phyloP scores from a whole-genome alignment of 2,329 filamentous ascomycete genomes.

The Hymenoscyphus scutula region DNA sequence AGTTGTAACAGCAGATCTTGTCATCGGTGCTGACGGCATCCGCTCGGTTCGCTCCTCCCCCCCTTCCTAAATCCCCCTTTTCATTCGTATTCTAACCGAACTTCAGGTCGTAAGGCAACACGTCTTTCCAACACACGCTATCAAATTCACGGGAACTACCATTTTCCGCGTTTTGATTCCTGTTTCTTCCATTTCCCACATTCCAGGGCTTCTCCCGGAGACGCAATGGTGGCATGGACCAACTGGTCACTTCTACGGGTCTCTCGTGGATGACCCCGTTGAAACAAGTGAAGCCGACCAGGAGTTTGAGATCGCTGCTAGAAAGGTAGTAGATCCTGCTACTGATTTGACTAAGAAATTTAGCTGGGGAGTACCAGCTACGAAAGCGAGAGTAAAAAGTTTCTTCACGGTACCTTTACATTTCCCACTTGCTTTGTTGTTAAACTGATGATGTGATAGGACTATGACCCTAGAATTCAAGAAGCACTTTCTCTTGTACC shows the following conservation, averaged over 20 bases:
- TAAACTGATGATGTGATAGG: conserved; percentile 11
- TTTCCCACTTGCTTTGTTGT: no score
- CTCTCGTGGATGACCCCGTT: conserved; percentile 37
- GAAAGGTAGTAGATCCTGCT: conserved; percentile 37
- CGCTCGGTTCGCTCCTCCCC: conserved; percentile 40
- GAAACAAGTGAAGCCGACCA: conserved; percentile 30
- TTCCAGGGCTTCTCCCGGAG: conserved; percentile 30
- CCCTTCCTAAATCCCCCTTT: background rate
- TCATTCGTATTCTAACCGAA: background rate
- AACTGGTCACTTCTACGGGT: conserved; percentile 43
- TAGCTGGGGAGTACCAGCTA: conserved; percentile 41
- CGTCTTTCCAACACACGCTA: conserved; percentile 43
- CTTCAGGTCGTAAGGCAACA: conserved; percentile 41
- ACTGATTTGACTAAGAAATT: conserved; percentile 35
- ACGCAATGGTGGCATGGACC: conserved; percentile 47
- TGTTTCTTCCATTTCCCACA: conserved; percentile 36
- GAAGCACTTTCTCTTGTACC: conserved; percentile 41
- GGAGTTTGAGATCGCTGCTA: conserved; percentile 41
- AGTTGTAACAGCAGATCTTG: conserved; percentile 41
- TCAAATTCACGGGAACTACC: conserved; percentile 48
- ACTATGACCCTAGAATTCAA: conserved; percentile 42
- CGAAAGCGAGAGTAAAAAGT: conserved; percentile 38
- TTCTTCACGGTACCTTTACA: conserved; percentile 35
- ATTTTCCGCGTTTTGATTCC: conserved; percentile 47
- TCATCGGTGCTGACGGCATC: conserved; percentile 53